These are phyloP conservation scores for Glycyrrhiza uralensis DNA, from an alignment of 306 rosid genomes.

Conservation along the genomic window DNA sequence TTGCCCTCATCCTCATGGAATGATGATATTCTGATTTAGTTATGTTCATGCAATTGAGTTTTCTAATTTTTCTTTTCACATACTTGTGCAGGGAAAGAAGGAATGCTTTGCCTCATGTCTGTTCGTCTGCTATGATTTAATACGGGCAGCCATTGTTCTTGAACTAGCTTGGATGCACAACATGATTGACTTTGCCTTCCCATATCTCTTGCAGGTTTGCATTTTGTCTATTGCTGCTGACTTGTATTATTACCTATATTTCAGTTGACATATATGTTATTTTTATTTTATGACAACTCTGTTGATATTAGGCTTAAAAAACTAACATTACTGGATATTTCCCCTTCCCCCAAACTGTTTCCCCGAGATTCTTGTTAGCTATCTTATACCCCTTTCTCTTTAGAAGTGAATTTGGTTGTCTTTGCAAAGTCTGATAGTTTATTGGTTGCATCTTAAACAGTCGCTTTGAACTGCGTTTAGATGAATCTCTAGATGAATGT, in stretches of 20 bases:
- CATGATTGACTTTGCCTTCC: slow-evolving; percentile 93
- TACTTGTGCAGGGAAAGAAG: slow-evolving; percentile 87
- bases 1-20: neutral
- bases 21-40: neutral
- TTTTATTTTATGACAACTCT: neutral
- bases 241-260: neutral
- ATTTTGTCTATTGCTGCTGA: slow-evolving; percentile 3
- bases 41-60: neutral
- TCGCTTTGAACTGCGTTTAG: slow-evolving; percentile 16
- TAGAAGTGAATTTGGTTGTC: neutral
- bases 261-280: neutral
- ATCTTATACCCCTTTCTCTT: neutral
- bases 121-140: slow-evolving; percentile 92
- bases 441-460: neutral
- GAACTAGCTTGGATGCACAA: slow-evolving; percentile 99
- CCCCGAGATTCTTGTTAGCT: neutral
- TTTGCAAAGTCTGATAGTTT: neutral
- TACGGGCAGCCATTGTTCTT: slow-evolving; percentile 75
- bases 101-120: slow-evolving; percentile 99
- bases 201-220: slow-evolving; percentile 91
- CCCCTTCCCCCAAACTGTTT: neutral
- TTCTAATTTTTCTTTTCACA: slow-evolving; percentile 24
- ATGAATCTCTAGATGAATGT: too few species aligned
- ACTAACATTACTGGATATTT: neutral
- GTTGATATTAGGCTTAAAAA: slow-evolving; percentile 17